Conservation (phyloP, 306 rosid species). For the Pterocarpus macrocarpus region DNA sequence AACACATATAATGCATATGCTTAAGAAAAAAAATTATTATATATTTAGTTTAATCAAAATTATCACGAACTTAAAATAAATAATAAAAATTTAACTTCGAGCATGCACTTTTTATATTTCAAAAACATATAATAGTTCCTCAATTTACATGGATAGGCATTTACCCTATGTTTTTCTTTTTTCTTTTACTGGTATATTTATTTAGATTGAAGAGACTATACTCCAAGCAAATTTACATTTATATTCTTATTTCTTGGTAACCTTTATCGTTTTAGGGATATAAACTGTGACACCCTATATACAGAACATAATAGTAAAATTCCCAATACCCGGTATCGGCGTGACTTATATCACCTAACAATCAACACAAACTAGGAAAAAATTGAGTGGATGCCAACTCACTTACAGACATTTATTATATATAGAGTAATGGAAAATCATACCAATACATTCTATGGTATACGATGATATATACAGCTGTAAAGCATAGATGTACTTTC, state of each 20-base stretch:
- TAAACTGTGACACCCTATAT: no score
- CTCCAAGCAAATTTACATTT: neutral
- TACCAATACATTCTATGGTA: no score
- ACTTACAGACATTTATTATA: neutral
- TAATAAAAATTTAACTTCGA: no score
- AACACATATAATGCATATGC: no score
- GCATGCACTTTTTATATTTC: no score
- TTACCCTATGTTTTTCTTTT: neutral
- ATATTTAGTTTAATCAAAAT: no score
- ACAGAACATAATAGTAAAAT: no score
- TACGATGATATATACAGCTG: no score
- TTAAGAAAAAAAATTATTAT: no score
- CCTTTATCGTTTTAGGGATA: neutral
- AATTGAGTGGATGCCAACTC: neutral
- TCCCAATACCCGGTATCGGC: neutral
- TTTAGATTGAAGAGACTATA: neutral
- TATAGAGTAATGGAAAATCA: neutral
- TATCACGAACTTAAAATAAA: no score
- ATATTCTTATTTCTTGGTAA: neutral
- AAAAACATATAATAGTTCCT: no score
- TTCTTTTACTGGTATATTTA: neutral
- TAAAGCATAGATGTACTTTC: no score
- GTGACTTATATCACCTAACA: conserved; percentile 6
- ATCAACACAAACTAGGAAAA: neutral
- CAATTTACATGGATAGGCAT: neutral